Percentiles rank a stretch among this genome's conserved stretches.
These are phyloP conservation scores for Trifolium subterraneum DNA, from an alignment of 306 rosid genomes.

Conservation along the genomic window DNA sequence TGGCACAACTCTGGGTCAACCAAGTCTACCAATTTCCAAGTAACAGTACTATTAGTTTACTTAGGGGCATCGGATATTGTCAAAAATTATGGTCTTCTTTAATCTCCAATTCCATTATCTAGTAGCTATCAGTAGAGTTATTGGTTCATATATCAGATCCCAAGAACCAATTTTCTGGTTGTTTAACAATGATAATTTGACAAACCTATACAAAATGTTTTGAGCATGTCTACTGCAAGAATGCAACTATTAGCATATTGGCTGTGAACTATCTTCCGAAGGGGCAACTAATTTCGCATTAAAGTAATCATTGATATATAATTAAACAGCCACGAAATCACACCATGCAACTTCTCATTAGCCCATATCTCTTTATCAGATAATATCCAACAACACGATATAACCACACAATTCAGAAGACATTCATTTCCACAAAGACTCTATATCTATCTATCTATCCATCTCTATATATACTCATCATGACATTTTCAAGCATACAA, in stretches of 20 bases:
- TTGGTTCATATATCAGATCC: conserved; percentile 12
- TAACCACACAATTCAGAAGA: background rate
- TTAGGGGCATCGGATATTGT: background rate
- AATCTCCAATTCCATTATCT: conserved; percentile 6
- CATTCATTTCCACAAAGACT: background rate
- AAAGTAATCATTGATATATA: conserved; percentile 8
- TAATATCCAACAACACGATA: conserved; percentile 4
- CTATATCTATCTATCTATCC: background rate
- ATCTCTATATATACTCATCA: background rate
- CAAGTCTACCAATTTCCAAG: conserved; percentile 6
- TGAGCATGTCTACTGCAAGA: conserved; percentile 27
- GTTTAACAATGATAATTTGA: conserved; percentile 3
- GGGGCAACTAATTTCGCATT: conserved; percentile 2
- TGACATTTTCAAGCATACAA: background rate
- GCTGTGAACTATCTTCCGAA: conserved; percentile 22
- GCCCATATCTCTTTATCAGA: conserved; percentile 30
- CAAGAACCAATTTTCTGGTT: background rate
- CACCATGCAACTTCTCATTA: conserved; percentile 18
- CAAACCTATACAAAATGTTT: conserved; percentile 28
- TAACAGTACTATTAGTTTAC: background rate
- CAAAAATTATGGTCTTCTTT: conserved; percentile 17
- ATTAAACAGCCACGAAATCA: background rate
- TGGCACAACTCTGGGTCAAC: background rate
- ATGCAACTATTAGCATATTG: conserved; percentile 16
- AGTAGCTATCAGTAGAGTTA: conserved; percentile 12